These are phyloP conservation scores for Cladophialophora yegresii DNA, from an alignment of 2,329 filamentous ascomycete species.

Conservation along the genomic window DNA sequence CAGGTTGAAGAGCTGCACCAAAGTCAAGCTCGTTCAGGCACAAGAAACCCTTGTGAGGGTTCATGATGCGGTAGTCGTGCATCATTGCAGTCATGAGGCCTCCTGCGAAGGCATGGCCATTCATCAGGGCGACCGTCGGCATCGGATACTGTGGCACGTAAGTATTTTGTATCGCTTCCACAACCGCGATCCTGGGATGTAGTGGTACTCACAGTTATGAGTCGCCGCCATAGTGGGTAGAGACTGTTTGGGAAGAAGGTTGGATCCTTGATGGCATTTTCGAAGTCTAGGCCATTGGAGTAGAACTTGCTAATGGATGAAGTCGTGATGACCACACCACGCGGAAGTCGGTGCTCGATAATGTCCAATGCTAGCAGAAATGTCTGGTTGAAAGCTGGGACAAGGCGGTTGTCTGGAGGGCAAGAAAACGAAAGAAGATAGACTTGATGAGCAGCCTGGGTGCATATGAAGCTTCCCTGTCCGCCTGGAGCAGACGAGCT, in stretches of 20 bases:
- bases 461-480: slow-evolving; percentile 62
- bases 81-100: slow-evolving; percentile 80
- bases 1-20: slow-evolving; percentile 70
- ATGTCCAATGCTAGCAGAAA: slow-evolving; percentile 73
- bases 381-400: slow-evolving; percentile 66
- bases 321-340: slow-evolving; percentile 77
- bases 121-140: slow-evolving; percentile 77
- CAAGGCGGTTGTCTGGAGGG: slow-evolving; percentile 75
- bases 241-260: slow-evolving; percentile 64
- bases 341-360: slow-evolving; percentile 65
- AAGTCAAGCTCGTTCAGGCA: slow-evolving; percentile 83
- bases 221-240: slow-evolving; percentile 65
- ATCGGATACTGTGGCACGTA: slow-evolving; percentile 61
- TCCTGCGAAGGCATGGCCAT: slow-evolving; percentile 78
- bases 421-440: slow-evolving; percentile 74
- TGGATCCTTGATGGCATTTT: slow-evolving; percentile 62
- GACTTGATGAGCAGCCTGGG: slow-evolving; percentile 60
- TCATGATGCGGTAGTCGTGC: slow-evolving; percentile 81
- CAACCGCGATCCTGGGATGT: background rate
- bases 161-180: background rate
- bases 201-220: slow-evolving; percentile 53
- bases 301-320: slow-evolving; percentile 77
- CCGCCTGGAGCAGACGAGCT: slow-evolving; percentile 35
- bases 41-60: slow-evolving; percentile 67
- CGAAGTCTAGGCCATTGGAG: slow-evolving; percentile 74